Evolutionary conservation across 2,329 filamentous ascomycete genomes (phyloP), one percentile per base, ranked within the genome.

Genomic region (Colletotrichum caudatum): DNA sequence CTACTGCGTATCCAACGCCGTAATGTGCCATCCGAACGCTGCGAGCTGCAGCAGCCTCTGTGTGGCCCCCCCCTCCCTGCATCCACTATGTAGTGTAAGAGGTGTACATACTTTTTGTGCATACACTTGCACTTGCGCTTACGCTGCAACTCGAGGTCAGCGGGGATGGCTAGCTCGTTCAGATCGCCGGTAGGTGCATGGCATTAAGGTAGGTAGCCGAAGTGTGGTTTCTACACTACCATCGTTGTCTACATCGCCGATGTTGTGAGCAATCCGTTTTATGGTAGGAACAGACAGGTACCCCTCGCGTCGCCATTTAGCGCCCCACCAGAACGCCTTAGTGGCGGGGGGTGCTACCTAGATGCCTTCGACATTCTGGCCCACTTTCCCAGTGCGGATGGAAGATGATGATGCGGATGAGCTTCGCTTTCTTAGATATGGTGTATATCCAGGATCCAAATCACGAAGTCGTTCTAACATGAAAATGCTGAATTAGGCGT

Each of bases 151-250:
- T 39, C 48, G 18, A 64, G 59, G 69, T 64, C 69, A 69, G 59
- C 65, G 59, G 57, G 48, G 26, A 46, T 3, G 18, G n/a, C 37
- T 69, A 64, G 69, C 29, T 48, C 62, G n/a, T 35, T n/a, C 16
- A 12, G 37, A 63, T 71, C 69, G 44, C 69, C 69, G 64, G 33
- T 68, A 71, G 69, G 51, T 63, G 64, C 64, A 63, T 57, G 18
- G 11, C 16, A 14, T 44, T 11, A 26, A 58, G 64, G 29, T 20
- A 41, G 18, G 41, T 46, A 39, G 54, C 35, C 26, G 58, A 57
- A 35, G 18, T 11, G 9, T 35, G 20, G n/a, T 7, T 35, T n/a
- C 20, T 29, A 29, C 29, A 29, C 29, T 5, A 65, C 8, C 29
- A 3, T 37, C 16, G n/a, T 8, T 48, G 23, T 8, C n/a, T 65